Base-by-base conservation (phyloP, 2,329 filamentous ascomycete species). In the Penicillium oxalicum region DNA sequence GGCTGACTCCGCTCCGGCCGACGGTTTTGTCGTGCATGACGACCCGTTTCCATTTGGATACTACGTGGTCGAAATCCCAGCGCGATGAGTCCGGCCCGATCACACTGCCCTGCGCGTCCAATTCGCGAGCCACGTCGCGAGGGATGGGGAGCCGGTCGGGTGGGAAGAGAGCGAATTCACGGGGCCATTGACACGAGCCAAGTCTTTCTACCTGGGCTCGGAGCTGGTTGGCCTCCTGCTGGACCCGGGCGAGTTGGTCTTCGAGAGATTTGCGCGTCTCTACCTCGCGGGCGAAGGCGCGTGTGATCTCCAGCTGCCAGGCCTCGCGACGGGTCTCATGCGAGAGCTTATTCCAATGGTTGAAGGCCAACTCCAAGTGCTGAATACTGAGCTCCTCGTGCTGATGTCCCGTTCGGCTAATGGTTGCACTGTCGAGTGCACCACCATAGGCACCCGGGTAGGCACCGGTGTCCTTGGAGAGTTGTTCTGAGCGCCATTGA, bases 341-440 rank as follows among this genome's bases (percentile, higher is more conserved):
- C 0, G 82, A 70, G 26, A 93, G 73, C 1, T 74, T 74, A 44
- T 80, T 80, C 91, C 91, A 97, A 37, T 88, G 84, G 5, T 79
- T 77, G 64, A 83, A 95, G 0, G 88, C 83, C 11, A 84, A 81
- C n/a, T 86, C 79, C 5, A 95, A 68, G 64, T 97, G 91, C 49
- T 86, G 78, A 36, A 80, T 75, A 29, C 91, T 80, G 56, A 86
- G 82, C 44, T 82, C 80, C 54, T 89, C 83, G 44, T 91, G 77
- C 27, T 74, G 69, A 54, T 76, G 80, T 37, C 75, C 86, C 52
- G 72, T 66, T 64, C 67, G 60, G 69, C 74, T 53, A 49, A 67
- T 68, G 64, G 65, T 67, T 44, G 53, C 67, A 39, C 62, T 67
- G 41, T 71, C 68, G 54, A 61, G 34, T 3, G 53, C 56, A 9